Conservation (phyloP, 2,329 filamentous ascomycete genomes). For the Colletotrichum cereale region DNA sequence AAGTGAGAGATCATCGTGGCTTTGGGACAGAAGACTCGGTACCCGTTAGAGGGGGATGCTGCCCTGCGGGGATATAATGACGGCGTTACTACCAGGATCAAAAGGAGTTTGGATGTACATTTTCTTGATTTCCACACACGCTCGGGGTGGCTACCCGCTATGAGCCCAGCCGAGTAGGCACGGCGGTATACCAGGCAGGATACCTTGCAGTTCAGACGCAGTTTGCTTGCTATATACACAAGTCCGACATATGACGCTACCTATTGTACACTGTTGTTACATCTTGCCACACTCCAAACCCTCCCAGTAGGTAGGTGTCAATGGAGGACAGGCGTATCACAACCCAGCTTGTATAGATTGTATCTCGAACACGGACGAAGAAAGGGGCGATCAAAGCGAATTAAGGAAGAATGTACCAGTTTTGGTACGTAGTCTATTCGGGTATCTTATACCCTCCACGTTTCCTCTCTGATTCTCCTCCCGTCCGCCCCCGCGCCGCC, state of each 20-base stretch:
- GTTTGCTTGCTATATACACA: not conserved
- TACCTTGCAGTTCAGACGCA: constrained; percentile 3
- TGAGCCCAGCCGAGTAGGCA: not conserved
- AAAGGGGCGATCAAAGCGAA: not conserved
- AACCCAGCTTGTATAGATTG: not conserved
- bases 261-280: not conserved
- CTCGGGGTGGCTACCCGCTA: constrained; percentile 1
- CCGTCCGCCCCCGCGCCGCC: not conserved
- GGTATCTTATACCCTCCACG: not conserved
- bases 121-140: not conserved
- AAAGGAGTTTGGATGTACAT: constrained; percentile 23
- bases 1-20: not conserved
- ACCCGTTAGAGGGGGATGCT: not conserved
- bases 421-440: not conserved
- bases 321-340: not conserved
- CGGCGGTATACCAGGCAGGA: constrained; percentile 29
- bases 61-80: constrained; percentile 22
- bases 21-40: not conserved
- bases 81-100: constrained; percentile 27
- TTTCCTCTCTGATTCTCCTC: not conserved
- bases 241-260: not conserved
- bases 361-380: not conserved
- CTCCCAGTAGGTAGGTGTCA: not conserved
- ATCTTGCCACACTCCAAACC: not conserved
- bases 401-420: too few species aligned